Percentiles rank a stretch among this genome's conserved stretches.
These are phyloP conservation scores for Pestalotiopsis sp. DNA, from an alignment of 2,329 filamentous ascomycete species.

Conservation along the genomic window DNA sequence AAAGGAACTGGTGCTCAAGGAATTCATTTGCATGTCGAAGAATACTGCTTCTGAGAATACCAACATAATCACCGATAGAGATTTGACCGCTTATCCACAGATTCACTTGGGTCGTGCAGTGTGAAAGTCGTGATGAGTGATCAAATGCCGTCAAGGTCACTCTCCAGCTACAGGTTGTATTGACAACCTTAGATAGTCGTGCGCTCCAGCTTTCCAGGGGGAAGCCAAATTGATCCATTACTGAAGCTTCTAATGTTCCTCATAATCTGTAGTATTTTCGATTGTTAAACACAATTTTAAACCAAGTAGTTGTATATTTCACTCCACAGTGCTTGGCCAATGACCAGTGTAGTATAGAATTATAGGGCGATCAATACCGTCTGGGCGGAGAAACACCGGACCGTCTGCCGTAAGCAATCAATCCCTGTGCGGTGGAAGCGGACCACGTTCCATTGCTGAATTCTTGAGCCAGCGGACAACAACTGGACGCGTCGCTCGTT, in stretches of 20 bases:
- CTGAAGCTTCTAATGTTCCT: no score
- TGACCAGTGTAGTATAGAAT: neutral
- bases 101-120: neutral
- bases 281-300: no score
- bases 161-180: no score
- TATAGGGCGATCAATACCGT: neutral
- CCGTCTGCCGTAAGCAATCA: neutral
- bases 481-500: neutral
- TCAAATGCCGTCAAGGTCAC: neutral
- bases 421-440: neutral
- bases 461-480: neutral
- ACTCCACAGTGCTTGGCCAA: no score
- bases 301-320: no score
- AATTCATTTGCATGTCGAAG: constrained; percentile 62
- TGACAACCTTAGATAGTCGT: no score
- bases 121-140: neutral
- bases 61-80: neutral
- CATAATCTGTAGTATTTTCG: no score
- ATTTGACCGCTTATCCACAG: neutral
- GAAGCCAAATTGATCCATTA: no score
- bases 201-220: no score
- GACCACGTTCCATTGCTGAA: no score
- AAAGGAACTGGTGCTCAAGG: constrained; percentile 67
- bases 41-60: constrained; percentile 54
- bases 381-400: constrained; percentile 7